Evolutionary conservation across 257 asterid species (phyloP), one percentile per base, ranked within the genome.

Genomic region (Craterostigma plantagineum): DNA sequence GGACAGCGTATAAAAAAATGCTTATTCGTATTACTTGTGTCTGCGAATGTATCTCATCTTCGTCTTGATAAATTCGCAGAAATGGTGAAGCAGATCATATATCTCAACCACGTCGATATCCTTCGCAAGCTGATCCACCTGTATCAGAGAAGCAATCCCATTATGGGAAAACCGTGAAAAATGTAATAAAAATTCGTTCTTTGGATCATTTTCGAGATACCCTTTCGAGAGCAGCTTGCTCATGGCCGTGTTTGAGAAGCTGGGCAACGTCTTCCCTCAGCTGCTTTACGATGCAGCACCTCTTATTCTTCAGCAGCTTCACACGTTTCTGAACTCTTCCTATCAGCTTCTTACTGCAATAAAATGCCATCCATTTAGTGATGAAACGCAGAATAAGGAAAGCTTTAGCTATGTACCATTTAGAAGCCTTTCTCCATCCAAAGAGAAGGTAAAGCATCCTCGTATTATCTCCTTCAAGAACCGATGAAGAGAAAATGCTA

Each of bases 361-460:
- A 33, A 2, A 7, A 27, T 39, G 34, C 27, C 0, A 35, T n/a
- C 27, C 10, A 5, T 27, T 17, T 35, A 18, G 11, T n/a, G n/a
- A n/a, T n/a, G 1, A 16, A 14, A 8, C 16, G 33, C 14, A 37
- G 40, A 9, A 34, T 3, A 15, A n/a, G n/a, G 14, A 3, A 35
- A 6, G 16, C 16, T 30, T 12, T 2, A 2, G 14, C 8, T 0
- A 0, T 1, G 11, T 14, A 83, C 95, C 93, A 84, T 70, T 79
- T 85, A 2, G 92, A 70, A 53, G 92, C 94, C 63, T 77, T 80
- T 68, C 82, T 68, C 93, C 96, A 85, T 9, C 96, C 85, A 46
- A 80, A 76, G 2, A 84, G 55, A 52, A 69, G 11, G 43, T 62
- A 74, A 54, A 84, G 64, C 84, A 79, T 68, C 3, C 40, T 36